These are phyloP conservation scores for Leptomonas pyrrhocoris DNA, from an alignment of 208 protist genomes.

Conservation along the genomic window DNA sequence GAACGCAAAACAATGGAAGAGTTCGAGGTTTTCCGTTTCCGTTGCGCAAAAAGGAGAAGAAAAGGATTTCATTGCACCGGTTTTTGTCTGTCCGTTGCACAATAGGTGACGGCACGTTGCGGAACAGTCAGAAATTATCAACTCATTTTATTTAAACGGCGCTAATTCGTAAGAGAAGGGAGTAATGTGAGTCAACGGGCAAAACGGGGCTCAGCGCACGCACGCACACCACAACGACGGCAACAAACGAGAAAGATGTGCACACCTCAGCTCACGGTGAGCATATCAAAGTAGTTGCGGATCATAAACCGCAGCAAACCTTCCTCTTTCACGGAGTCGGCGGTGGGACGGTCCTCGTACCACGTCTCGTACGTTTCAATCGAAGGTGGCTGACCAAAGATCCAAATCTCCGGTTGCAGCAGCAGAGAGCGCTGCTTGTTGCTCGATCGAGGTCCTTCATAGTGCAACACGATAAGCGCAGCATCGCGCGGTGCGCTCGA, in stretches of 20 bases:
- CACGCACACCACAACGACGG: not conserved
- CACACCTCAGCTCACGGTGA: conserved; percentile 39
- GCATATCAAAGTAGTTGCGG: conserved; percentile 82
- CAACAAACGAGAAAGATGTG: conserved; percentile 18
- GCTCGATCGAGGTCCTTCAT: conserved; percentile 70
- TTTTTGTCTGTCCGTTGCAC: too few species aligned
- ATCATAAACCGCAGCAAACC: conserved; percentile 78
- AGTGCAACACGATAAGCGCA: conserved; percentile 85
- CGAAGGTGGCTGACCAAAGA: conserved; percentile 69
- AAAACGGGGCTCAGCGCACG: too few species aligned
- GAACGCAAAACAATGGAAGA: too few species aligned
- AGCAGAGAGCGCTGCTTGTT: conserved; percentile 75
- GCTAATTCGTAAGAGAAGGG: too few species aligned
- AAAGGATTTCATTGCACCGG: too few species aligned
- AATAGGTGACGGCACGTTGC: too few species aligned
- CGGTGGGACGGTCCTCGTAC: conserved; percentile 65
- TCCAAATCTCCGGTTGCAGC: conserved; percentile 68
- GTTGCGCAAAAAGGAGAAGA: too few species aligned
- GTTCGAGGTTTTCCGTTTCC: too few species aligned
- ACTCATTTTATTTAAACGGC: too few species aligned
- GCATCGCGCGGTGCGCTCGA: conserved; percentile 34
- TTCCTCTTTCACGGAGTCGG: conserved; percentile 50
- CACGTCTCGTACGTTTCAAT: conserved; percentile 73
- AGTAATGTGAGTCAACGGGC: too few species aligned
- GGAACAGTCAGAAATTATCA: too few species aligned